Base-by-base conservation (phyloP, 164 flowering plant species). In the Umbilicus rupestris region DNA sequence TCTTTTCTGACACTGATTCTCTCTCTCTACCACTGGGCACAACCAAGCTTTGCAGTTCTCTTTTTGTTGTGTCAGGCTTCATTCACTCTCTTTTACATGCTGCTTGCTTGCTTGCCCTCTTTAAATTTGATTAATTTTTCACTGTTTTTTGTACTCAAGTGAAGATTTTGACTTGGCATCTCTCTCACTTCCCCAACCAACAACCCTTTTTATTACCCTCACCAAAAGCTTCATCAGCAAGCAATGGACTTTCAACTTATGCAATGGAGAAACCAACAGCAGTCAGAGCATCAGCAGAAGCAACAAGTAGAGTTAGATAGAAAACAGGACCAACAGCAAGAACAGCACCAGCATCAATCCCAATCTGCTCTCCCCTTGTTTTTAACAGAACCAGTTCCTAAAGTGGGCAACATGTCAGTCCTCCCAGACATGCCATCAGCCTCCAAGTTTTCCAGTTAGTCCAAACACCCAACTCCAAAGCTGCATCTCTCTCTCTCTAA, bases 201-300 rank as follows among this genome's bases (percentile, higher is more conserved):
- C 66, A n/a, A n/a, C 67, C 50, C 50, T 46, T 46, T 60, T 72
- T 65, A 55, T 68, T 62, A 67, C 64, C 37, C 58, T 65, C 33
- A 1, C 22, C 45, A n/a, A 35, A 45, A 60, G 35, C 66, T 50
- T 74, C 69, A 72, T 72, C 69, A 72, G 67, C 75, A 73, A 58
- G 46, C 60, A 52, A 90, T 90, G 97, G 95, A 88, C 80, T 90
- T 79, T 73, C 72, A 82, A 66, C 85, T 82, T 85, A 84, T 81
- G 79, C 89, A 82, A 74, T 85, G 97, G 94, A 84, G 83, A 74
- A 76, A 67, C 65, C 86, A 80, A 45, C 73, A 81, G 66, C 81
- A 85, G 87, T 84, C 87, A 81, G 88, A 83, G 30, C 77, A 73
- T 57, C 74, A 60, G 66, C 76, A 52, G 14, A 30, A 66, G 8